Percentiles rank a stretch among this genome's conserved stretches.
Evolutionary conservation across 1,284 basidiomycete genomes (phyloP).

Genomic region (Fomes fomentarius): DNA sequence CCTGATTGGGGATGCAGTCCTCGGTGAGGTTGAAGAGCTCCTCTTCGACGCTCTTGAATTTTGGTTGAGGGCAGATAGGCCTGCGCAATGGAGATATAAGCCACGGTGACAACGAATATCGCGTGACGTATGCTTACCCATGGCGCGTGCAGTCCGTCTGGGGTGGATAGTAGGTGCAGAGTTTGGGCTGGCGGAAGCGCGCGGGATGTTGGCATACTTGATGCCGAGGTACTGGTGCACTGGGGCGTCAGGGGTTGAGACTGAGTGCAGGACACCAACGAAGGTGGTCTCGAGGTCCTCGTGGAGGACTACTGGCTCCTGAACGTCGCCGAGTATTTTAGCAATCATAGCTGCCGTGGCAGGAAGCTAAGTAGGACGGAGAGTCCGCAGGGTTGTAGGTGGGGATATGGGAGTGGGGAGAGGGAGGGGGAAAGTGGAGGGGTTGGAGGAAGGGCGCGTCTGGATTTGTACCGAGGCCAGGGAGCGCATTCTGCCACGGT

Average conservation of each 20-base stretch:
- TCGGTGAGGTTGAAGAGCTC: slow-evolving; percentile 62
- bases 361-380: slow-evolving; percentile 1
- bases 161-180: slow-evolving; percentile 57
- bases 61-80: slow-evolving; percentile 74
- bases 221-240: slow-evolving; percentile 75
- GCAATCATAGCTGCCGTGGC: slow-evolving; percentile 32
- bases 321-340: slow-evolving; percentile 25
- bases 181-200: slow-evolving; percentile 70
- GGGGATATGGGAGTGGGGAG: slow-evolving; percentile 9
- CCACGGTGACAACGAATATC: neutral
- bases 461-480: slow-evolving; percentile 29
- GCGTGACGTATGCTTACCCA: slow-evolving; percentile 47
- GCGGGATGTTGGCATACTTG: slow-evolving; percentile 74
- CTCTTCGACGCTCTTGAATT: slow-evolving; percentile 54
- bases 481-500: slow-evolving; percentile 23
- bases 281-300: slow-evolving; percentile 62
- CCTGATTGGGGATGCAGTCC: slow-evolving; percentile 54
- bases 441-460: slow-evolving; percentile 7
- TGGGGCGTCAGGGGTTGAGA: slow-evolving; percentile 56
- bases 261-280: slow-evolving; percentile 58
- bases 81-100: slow-evolving; percentile 38
- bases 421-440: slow-evolving; percentile 2
- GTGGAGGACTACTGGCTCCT: slow-evolving; percentile 50
- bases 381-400: slow-evolving; percentile 13
- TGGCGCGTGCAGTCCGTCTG: slow-evolving; percentile 62